A percentile compares a stretch with the other conserved stretches of the same genome.
phyloP scores from a whole-genome alignment of 495 filamentous ascomycete genomes.

The Cairneyella variabilis region DNA sequence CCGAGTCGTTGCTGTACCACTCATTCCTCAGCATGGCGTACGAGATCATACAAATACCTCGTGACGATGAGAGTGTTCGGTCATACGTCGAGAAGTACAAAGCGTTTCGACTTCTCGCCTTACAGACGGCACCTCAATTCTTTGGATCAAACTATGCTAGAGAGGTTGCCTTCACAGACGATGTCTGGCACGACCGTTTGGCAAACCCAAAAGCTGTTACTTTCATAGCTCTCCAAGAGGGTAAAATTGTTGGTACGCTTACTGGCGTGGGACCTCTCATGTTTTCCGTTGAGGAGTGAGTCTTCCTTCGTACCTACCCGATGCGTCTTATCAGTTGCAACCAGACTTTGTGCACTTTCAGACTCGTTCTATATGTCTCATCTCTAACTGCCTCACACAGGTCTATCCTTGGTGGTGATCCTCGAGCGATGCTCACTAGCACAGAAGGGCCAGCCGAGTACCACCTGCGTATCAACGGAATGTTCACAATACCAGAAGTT shows the following conservation, averaged over 20 bases:
- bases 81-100: conserved; percentile 29
- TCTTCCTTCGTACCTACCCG: conserved; percentile 14
- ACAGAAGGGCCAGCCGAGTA: conserved; percentile 15
- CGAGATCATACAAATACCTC: conserved; percentile 21
- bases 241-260: conserved; percentile 22
- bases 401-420: conserved; percentile 25
- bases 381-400: conserved; percentile 8
- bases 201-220: conserved; percentile 40
- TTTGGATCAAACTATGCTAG: conserved; percentile 46
- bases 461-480: conserved; percentile 33
- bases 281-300: conserved; percentile 22
- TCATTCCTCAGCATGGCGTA: conserved; percentile 9
- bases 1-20: not conserved
- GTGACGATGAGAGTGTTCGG: conserved; percentile 25
- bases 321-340: too few species aligned
- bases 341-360: conserved; percentile 20
- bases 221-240: conserved; percentile 34
- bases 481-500: conserved; percentile 42
- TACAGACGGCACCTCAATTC: conserved; percentile 33
- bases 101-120: conserved; percentile 31
- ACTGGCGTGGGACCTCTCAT: conserved; percentile 20
- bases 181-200: conserved; percentile 40
- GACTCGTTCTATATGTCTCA: not conserved
- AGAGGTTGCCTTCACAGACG: conserved; percentile 38
- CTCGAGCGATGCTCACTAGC: conserved; percentile 15